A percentile compares a stretch with the other conserved stretches of the same genome.
These are phyloP conservation scores for Cordyceps tenuipes DNA, from an alignment of 2,329 filamentous ascomycete genomes.

Conservation along the genomic window DNA sequence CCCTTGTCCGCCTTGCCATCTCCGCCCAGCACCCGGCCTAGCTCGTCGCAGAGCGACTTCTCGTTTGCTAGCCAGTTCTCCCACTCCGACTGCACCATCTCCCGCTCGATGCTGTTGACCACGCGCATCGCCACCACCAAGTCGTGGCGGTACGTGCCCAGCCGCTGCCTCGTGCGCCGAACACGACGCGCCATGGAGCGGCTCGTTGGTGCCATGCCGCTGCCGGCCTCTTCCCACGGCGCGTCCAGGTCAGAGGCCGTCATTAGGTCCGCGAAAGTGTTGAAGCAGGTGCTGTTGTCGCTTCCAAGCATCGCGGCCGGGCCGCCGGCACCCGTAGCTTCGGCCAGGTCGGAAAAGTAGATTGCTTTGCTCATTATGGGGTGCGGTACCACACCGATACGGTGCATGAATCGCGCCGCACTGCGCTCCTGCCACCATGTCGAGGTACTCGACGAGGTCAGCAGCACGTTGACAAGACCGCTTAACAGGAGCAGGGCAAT, in stretches of 20 bases:
- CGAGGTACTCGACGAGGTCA: slow-evolving; percentile 64
- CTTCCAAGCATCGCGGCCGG: slow-evolving; percentile 27
- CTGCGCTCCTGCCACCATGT: slow-evolving; percentile 81
- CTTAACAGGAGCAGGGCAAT: slow-evolving; percentile 62
- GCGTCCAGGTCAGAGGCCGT: slow-evolving; percentile 51
- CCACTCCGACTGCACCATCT: slow-evolving; percentile 82
- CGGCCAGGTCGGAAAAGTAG: slow-evolving; percentile 72
- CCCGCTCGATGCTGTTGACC: slow-evolving; percentile 79
- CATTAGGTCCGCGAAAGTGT: slow-evolving; percentile 52
- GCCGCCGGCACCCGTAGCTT: slow-evolving; percentile 39
- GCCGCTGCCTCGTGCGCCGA: slow-evolving; percentile 69
- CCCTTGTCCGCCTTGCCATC: slow-evolving; percentile 16
- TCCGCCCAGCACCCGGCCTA: slow-evolving; percentile 36
- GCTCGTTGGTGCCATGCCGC: slow-evolving; percentile 39
- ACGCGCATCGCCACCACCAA: slow-evolving; percentile 83
- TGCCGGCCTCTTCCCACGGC: slow-evolving; percentile 44
- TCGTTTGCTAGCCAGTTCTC: slow-evolving; percentile 87
- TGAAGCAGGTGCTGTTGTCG: slow-evolving; percentile 48
- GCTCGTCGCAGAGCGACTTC: slow-evolving; percentile 62
- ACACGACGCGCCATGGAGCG: slow-evolving; percentile 55
- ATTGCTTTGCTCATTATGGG: slow-evolving; percentile 76
- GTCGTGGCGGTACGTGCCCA: slow-evolving; percentile 82
- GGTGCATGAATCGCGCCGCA: slow-evolving; percentile 71
- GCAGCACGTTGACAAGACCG: slow-evolving; percentile 61
- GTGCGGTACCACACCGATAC: slow-evolving; percentile 72